Percentiles rank a stretch among this genome's conserved stretches.
These are phyloP conservation scores for Coccomyxa subellipsoidea DNA, from an alignment of 163 green algal genomes.

Conservation along the genomic window DNA sequence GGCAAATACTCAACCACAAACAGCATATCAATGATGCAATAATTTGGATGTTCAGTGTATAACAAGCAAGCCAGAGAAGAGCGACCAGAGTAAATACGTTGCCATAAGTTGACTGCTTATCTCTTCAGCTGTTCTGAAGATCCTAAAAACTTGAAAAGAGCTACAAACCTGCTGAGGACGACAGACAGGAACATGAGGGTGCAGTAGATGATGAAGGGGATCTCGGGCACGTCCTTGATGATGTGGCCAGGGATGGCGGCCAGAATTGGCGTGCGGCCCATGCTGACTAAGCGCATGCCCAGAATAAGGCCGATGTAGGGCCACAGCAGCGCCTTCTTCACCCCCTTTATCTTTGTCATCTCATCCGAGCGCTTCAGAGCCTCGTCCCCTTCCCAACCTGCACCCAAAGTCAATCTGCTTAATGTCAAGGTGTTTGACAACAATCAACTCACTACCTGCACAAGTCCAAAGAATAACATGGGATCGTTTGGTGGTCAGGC, in stretches of 20 bases:
- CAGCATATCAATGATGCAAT: background rate
- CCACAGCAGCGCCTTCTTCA: slow-evolving; percentile 1
- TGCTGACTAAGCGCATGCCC: background rate
- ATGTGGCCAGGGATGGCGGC: background rate
- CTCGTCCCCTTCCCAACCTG: background rate
- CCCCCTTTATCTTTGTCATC: slow-evolving; percentile 12
- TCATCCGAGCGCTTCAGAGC: background rate
- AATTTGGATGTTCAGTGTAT: background rate
- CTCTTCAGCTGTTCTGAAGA: background rate
- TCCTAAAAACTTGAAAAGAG: too few species aligned
- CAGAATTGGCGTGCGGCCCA: background rate
- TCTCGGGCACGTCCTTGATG: slow-evolving; percentile 9
- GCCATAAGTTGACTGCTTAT: background rate
- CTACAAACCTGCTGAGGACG: slow-evolving; percentile 14
- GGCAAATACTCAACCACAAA: background rate
- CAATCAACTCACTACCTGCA: too few species aligned
- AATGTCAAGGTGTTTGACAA: too few species aligned
- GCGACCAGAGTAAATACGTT: background rate
- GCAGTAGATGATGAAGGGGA: slow-evolving; percentile 7
- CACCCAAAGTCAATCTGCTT: background rate
- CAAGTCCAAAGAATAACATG: too few species aligned
- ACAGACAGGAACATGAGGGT: background rate
- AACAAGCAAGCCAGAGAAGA: background rate
- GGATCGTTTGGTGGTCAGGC: too few species aligned
- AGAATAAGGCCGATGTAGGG: slow-evolving; percentile 8